Conservation (phyloP, 1,284 basidiomycete genomes). For the Ceratobasidium sp. region DNA sequence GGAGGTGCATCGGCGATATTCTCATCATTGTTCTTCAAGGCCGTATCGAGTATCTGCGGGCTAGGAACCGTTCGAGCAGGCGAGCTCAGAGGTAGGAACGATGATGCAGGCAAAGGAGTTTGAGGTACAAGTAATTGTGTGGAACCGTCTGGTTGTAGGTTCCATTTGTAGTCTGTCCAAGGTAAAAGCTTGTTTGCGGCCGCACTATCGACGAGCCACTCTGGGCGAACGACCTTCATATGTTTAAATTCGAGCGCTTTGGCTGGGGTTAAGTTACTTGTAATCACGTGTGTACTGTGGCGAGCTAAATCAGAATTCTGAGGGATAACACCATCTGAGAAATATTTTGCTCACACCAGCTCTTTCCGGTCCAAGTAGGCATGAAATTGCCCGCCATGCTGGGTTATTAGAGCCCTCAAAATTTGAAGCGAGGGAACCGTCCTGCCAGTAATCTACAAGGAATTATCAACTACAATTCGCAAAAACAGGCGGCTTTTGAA, state of each 20-base stretch:
- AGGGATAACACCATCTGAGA: slow-evolving; percentile 8
- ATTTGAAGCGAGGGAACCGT: slow-evolving; percentile 90
- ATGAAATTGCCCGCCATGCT: slow-evolving; percentile 85
- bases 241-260: slow-evolving; percentile 89
- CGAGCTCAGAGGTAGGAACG: neutral
- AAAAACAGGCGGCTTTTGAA: neutral
- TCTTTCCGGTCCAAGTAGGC: slow-evolving; percentile 85
- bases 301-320: slow-evolving; percentile 34
- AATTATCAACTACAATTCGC: neutral
- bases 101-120: neutral
- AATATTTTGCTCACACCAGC: slow-evolving; percentile 66
- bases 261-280: slow-evolving; percentile 86
- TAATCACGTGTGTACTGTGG: slow-evolving; percentile 85
- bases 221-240: slow-evolving; percentile 88
- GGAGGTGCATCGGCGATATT: neutral
- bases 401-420: slow-evolving; percentile 79
- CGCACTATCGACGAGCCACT: slow-evolving; percentile 86
- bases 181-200: slow-evolving; percentile 73
- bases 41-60: neutral
- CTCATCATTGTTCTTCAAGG: no score
- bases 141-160: neutral
- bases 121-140: neutral
- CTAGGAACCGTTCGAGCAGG: neutral
- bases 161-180: slow-evolving; percentile 76
- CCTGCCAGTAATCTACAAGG: slow-evolving; percentile 85